Base-by-base conservation (phyloP, 2,329 filamentous ascomycete genomes). In the Cercospora sesami region DNA sequence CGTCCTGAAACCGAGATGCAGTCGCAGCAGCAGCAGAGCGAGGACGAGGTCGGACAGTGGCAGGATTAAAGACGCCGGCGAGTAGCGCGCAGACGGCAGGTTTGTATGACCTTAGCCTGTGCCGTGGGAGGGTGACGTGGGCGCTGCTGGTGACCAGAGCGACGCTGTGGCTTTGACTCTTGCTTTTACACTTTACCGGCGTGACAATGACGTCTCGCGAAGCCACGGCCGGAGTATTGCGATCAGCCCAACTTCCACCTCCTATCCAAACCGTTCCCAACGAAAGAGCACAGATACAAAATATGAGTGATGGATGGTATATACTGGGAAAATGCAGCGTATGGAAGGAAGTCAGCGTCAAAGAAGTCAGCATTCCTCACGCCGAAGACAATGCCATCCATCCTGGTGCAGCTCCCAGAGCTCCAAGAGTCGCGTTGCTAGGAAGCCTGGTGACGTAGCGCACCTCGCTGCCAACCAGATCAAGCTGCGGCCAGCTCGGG, bases 161-260 rank as follows among this genome's bases (percentile, higher is more conserved):
- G 45, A 57, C 31, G 16, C 23, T 14, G 45, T 53, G 45, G 61
- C 61, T 63, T 63, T 23, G 55, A 59, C 48, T 57, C 61, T 63
- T 55, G 61, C 30, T 21, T 55, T 63, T 63, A 63, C 61, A 63
- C 61, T 63, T 63, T 55, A 21, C 28, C 45, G 45, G 45, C 45
- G 61, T 21, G 30, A 33, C 26, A 57, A 57, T 28, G 55, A 59
- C 55, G 55, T 59, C 55, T 33, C 55, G 48, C 39, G 60, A 63
- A 45, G 60, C 48, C 42, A 53, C 60, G 30, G 31, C 60, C 39
- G 60, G 33, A 21, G 12, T 23, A 63, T 63, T 63, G 60, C 42
- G 60, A 63, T 63, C 60, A 14, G 42, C 60, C 21, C 21, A 28
- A 10, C 45, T 18, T 5, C 18, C 36, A 26, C 21, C 36, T 26